phyloP scores from a whole-genome alignment of 768 basidiomycete genomes.

The Lentinula boryana region DNA sequence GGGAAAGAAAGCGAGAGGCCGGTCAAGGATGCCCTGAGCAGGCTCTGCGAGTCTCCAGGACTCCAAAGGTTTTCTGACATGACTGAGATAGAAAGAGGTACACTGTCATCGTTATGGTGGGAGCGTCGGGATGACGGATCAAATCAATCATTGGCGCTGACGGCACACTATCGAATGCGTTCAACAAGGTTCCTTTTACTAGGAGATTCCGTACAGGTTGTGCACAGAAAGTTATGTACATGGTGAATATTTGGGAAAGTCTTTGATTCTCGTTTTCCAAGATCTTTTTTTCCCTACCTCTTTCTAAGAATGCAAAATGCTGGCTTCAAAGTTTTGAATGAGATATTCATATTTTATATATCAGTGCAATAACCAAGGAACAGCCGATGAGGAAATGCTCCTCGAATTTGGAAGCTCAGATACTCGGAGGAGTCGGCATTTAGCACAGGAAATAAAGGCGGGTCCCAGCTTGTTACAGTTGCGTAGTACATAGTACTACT shows the following conservation, averaged over 20 bases:
- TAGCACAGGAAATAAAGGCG: no score
- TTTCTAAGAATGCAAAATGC: not conserved
- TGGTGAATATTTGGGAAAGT: not conserved
- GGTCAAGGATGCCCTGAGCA: not conserved
- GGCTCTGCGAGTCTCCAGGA: not conserved
- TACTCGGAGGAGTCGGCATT: no score
- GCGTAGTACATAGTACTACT: no score
- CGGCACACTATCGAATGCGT: no score
- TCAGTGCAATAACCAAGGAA: no score
- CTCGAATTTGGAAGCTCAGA: no score
- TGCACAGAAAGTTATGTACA: not conserved
- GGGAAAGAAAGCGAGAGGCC: constrained; percentile 4
- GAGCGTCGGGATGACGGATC: not conserved
- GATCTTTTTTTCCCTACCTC: no score
- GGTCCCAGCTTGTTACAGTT: no score
- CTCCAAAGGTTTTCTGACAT: not conserved
- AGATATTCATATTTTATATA: no score
- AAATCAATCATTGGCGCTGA: not conserved
- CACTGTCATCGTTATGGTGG: not conserved
- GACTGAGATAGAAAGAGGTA: not conserved
- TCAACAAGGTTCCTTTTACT: constrained; percentile 28
- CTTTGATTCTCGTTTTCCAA: no score
- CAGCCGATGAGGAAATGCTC: no score
- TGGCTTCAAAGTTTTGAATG: no score
- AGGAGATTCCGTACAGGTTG: constrained; percentile 42